These are phyloP conservation scores for Pythium grandisporangium DNA, from an alignment of 352 stramenopile species.

Conservation along the genomic window DNA sequence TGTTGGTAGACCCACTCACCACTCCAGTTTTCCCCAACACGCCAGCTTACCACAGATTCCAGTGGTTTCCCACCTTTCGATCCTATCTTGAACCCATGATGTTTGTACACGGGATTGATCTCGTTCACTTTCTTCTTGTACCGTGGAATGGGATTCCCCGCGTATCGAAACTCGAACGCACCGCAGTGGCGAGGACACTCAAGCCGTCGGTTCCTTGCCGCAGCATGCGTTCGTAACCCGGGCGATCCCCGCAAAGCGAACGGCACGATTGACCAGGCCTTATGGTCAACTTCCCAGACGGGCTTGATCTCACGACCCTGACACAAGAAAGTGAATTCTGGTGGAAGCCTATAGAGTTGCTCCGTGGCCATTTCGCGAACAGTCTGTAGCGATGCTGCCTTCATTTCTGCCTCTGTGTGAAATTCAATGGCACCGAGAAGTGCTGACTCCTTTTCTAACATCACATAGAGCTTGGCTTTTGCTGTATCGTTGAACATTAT, in stretches of 20 bases:
- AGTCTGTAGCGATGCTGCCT: constrained; percentile 24
- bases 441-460: constrained; percentile 49
- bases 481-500: too few species aligned
- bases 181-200: constrained; percentile 22
- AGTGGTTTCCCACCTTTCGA: constrained; percentile 16
- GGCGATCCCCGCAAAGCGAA: constrained; percentile 51
- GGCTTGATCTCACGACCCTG: constrained; percentile 36
- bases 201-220: constrained; percentile 23
- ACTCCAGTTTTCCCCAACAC: constrained; percentile 43
- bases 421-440: constrained; percentile 57
- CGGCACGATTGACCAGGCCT: constrained; percentile 42
- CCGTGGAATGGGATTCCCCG: constrained; percentile 39
- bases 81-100: constrained; percentile 21
- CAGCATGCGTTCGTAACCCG: constrained; percentile 22
- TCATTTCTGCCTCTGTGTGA: constrained; percentile 40
- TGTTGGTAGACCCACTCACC: constrained; percentile 57
- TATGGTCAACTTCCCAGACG: constrained; percentile 44
- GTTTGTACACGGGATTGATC: constrained; percentile 44
- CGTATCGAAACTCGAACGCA: constrained; percentile 53
- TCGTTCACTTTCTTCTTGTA: constrained; percentile 55
- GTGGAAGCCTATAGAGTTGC: constrained; percentile 26
- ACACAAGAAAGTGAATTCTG: constrained; percentile 41
- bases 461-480: constrained; percentile 55
- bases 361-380: constrained; percentile 38
- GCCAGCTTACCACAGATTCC: constrained; percentile 22